Conservation (phyloP, 805 yeast genomes). For the Tetrapisispora taiwanensis region DNA sequence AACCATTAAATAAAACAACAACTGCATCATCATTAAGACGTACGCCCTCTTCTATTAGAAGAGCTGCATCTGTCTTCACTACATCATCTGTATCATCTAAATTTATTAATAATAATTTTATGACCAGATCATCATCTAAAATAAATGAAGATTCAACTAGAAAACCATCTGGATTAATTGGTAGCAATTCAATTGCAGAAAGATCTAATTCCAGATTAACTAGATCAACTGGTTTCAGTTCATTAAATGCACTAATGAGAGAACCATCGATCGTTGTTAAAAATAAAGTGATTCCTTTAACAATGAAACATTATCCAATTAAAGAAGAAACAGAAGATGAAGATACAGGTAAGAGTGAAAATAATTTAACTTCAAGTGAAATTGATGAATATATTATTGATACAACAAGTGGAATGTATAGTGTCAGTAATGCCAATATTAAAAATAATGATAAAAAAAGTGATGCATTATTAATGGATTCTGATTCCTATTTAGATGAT, state of each 20-base stretch:
- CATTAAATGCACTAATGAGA: conserved; percentile 22
- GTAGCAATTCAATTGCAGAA: neutral
- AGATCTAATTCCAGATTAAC: conserved; percentile 7
- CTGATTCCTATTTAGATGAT: neutral
- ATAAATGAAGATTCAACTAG: neutral
- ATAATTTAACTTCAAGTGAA: neutral
- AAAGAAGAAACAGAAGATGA: conserved; percentile 10
- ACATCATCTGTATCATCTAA: conserved; percentile 7
- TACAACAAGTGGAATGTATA: conserved; percentile 4
- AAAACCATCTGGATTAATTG: neutral
- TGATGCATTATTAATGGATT: neutral
- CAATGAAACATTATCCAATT: conserved; percentile 23
- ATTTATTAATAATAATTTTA: neutral
- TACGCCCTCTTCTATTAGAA: conserved; percentile 28
- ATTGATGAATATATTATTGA: conserved; percentile 15
- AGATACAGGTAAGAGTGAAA: conserved; percentile 4
- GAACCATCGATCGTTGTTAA: conserved; percentile 29
- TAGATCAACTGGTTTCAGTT: conserved; percentile 20
- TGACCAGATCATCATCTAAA: neutral
- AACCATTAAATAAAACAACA: neutral
- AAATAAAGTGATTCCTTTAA: conserved; percentile 27
- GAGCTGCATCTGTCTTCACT: conserved; percentile 29
- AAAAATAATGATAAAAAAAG: neutral
- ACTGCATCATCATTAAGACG: conserved; percentile 22
- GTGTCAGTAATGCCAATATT: neutral